phyloP scores from a whole-genome alignment of 2,329 filamentous ascomycete genomes.

The Fusarium agapanthi region DNA sequence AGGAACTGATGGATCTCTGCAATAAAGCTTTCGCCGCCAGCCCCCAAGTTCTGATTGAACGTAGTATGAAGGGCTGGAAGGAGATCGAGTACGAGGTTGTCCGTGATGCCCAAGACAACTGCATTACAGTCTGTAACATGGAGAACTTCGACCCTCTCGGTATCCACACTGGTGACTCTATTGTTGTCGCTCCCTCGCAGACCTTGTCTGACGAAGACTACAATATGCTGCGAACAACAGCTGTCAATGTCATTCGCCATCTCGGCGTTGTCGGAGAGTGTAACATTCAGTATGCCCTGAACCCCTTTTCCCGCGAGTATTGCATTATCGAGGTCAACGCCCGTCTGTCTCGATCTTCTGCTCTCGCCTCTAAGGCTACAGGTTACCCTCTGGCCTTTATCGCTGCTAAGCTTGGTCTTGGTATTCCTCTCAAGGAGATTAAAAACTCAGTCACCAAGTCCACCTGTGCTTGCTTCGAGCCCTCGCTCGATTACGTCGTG shows the following conservation, averaged over 20 bases:
- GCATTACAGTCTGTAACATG: constrained; percentile 99
- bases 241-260: constrained; percentile 96
- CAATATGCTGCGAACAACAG: constrained; percentile 97
- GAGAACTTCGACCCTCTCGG: constrained; percentile 99
- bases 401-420: constrained; percentile 93
- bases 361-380: constrained; percentile 94
- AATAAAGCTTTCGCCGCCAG: constrained; percentile 94
- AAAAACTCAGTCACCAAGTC: constrained; percentile 95
- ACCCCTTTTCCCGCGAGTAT: constrained; percentile 94
- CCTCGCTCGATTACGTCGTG: constrained; percentile 96
- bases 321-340: constrained; percentile 99
- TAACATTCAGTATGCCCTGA: constrained; percentile 98
- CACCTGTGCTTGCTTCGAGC: constrained; percentile 97
- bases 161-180: constrained; percentile 97
- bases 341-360: constrained; percentile 92
- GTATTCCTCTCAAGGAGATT: constrained; percentile 95
- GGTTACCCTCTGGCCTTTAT: constrained; percentile 97
- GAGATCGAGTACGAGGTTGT: constrained; percentile 99
- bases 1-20: constrained; percentile 86
- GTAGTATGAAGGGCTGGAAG: constrained; percentile 99
- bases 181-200: constrained; percentile 96
- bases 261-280: constrained; percentile 98
- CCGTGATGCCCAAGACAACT: constrained; percentile 94
- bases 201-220: constrained; percentile 98
- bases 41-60: constrained; percentile 95